A percentile compares a stretch with the other conserved stretches of the same genome.
Conservation (phyloP, 2,329 filamentous ascomycete species). For the Alternaria sp. region DNA sequence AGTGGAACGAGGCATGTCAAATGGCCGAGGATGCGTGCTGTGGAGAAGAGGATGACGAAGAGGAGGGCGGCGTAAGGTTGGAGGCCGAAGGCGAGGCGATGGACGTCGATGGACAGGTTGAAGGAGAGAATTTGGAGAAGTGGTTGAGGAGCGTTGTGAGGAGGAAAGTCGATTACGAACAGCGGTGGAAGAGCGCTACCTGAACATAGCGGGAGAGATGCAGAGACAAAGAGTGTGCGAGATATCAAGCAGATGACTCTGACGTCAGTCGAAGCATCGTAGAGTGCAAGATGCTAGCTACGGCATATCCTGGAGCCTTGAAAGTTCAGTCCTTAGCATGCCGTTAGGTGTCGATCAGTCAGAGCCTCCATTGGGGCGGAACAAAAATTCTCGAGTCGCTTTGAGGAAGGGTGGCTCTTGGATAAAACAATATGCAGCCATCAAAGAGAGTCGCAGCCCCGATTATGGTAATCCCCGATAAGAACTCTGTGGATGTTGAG, state of each 20-base stretch:
- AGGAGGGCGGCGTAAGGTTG: slow-evolving; percentile 43
- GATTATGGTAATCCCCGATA: no score
- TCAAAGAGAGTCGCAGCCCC: no score
- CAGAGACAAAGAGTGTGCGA: not conserved
- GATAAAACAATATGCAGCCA: no score
- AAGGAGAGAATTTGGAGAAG: slow-evolving; percentile 42
- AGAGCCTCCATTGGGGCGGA: not conserved
- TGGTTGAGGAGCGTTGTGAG: slow-evolving; percentile 54
- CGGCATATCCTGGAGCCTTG: not conserved
- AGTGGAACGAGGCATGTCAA: slow-evolving; percentile 77
- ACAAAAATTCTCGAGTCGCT: not conserved
- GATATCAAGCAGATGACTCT: not conserved
- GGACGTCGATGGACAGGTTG: slow-evolving; percentile 46
- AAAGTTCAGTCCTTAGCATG: not conserved
- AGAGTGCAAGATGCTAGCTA: not conserved
- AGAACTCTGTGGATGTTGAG: no score
- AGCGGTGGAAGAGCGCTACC: slow-evolving; percentile 52
- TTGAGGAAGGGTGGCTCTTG: not conserved
- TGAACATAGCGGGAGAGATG: slow-evolving; percentile 28
- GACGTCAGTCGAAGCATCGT: not conserved
- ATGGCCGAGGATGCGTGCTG: slow-evolving; percentile 73
- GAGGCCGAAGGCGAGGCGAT: slow-evolving; percentile 46
- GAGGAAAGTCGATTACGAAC: slow-evolving; percentile 51
- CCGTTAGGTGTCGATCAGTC: not conserved
- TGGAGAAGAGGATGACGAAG: slow-evolving; percentile 53